Evolutionary conservation across 495 filamentous ascomycete genomes (phyloP).

Genomic region (Aspergillus egyptiacus): DNA sequence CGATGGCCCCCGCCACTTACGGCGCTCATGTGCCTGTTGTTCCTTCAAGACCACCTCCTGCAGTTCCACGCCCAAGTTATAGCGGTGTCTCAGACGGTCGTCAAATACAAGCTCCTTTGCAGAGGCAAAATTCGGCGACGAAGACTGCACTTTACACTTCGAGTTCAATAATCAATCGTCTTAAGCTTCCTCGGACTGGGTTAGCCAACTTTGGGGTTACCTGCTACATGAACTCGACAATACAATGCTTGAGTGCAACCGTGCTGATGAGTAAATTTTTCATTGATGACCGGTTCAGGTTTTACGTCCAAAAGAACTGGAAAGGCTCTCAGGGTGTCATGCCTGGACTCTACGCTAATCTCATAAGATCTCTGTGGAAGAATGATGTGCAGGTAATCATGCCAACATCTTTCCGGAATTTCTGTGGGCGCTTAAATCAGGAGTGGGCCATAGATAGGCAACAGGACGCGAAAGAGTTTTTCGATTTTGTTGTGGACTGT

Average conservation of each 20-base stretch:
- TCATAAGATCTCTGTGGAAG: constrained; percentile 69
- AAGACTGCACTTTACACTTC: constrained; percentile 43
- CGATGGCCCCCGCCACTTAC: constrained; percentile 31
- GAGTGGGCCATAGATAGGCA: constrained; percentile 60
- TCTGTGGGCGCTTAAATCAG: constrained; percentile 50
- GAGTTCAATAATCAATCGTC: constrained; percentile 35
- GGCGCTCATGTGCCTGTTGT: constrained; percentile 38
- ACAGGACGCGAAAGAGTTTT: constrained; percentile 76
- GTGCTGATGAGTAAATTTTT: constrained; percentile 66
- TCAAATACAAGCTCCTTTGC: constrained; percentile 47
- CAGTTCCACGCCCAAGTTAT: constrained; percentile 78
- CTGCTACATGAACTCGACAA: constrained; percentile 86
- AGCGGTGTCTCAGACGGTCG: constrained; percentile 74
- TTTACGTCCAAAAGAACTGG: constrained; percentile 56
- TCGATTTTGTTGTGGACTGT: constrained; percentile 63
- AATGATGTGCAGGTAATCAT: constrained; percentile 59
- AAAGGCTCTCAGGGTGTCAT: constrained; percentile 74
- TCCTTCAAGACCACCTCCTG: constrained; percentile 67
- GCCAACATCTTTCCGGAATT: constrained; percentile 49
- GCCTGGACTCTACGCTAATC: constrained; percentile 64
- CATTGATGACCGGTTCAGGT: constrained; percentile 49
- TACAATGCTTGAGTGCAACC: constrained; percentile 79
- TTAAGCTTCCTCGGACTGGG: constrained; percentile 62
- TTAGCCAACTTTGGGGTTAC: constrained; percentile 73
- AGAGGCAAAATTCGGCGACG: constrained; percentile 40